Percentiles rank a stretch among this genome's conserved stretches.
These are phyloP conservation scores for Cryptococcus jaspeensis DNA, from an alignment of 1,284 basidiomycete species.

Conservation along the genomic window DNA sequence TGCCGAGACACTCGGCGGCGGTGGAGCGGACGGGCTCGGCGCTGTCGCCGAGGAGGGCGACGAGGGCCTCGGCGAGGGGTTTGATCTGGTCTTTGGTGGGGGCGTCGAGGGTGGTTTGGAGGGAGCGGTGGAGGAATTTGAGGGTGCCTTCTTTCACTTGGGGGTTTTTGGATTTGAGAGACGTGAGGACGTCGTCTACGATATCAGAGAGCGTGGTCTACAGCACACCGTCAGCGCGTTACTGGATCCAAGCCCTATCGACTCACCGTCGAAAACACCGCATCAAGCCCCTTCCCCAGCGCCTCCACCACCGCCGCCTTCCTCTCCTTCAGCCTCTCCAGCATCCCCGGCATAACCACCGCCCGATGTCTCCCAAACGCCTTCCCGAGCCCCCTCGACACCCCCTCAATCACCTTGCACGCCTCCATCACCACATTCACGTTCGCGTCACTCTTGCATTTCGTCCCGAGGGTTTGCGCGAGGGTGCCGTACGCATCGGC, in stretches of 20 bases:
- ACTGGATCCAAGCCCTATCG: neutral
- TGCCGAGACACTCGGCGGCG: slow-evolving; percentile 82
- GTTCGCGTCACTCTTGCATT: slow-evolving; percentile 88
- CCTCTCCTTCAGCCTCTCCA: slow-evolving; percentile 92
- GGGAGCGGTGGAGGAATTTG: slow-evolving; percentile 80
- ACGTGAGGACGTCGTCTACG: slow-evolving; percentile 75
- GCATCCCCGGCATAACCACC: slow-evolving; percentile 70
- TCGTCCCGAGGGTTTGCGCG: slow-evolving; percentile 65
- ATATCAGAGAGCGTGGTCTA: slow-evolving; percentile 80
- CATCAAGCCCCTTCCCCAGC: slow-evolving; percentile 83
- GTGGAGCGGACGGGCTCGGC: slow-evolving; percentile 88
- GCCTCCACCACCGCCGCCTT: slow-evolving; percentile 88
- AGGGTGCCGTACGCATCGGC: slow-evolving; percentile 49
- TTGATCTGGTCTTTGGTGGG: slow-evolving; percentile 77
- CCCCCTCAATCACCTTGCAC: slow-evolving; percentile 77
- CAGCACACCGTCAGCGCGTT: slow-evolving; percentile 6
- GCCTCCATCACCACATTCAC: slow-evolving; percentile 93
- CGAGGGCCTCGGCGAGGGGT: slow-evolving; percentile 74
- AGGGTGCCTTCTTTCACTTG: slow-evolving; percentile 93
- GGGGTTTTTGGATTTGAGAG: slow-evolving; percentile 88
- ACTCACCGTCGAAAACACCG: slow-evolving; percentile 77
- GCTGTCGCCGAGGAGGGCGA: slow-evolving; percentile 78
- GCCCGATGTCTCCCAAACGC: slow-evolving; percentile 74
- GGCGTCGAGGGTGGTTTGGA: slow-evolving; percentile 62
- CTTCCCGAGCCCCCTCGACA: slow-evolving; percentile 78